Evolutionary conservation across 2,329 filamentous ascomycete species (phyloP).

Genomic region (Clarireedia hainanense): DNA sequence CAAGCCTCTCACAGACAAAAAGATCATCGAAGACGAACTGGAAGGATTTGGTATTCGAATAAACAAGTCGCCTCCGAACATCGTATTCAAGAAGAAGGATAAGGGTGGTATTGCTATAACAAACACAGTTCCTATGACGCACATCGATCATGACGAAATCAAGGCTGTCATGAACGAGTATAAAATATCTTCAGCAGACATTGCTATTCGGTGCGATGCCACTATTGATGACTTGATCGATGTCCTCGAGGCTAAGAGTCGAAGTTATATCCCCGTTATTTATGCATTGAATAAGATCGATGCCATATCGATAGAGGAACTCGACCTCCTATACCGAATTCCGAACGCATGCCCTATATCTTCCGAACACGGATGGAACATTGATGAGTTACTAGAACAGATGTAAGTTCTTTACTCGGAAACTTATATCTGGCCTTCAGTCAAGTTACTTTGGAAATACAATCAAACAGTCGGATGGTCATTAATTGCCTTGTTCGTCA

Average conservation of each 20-base stretch:
- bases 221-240: constrained; percentile 97
- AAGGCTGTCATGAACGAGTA: constrained; percentile 97
- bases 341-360: constrained; percentile 96
- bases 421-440: background rate
- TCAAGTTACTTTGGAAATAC: too few relatives aligned
- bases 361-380: constrained; percentile 95
- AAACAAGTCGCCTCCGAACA: constrained; percentile 96
- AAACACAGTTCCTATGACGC: constrained; percentile 82
- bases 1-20: constrained; percentile 95
- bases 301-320: constrained; percentile 92
- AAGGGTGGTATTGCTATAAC: constrained; percentile 96
- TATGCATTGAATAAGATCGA: constrained; percentile 99
- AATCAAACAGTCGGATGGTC: too few relatives aligned
- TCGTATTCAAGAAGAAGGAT: constrained; percentile 99
- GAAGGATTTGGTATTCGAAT: constrained; percentile 97
- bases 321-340: constrained; percentile 92
- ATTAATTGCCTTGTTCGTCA: too few relatives aligned
- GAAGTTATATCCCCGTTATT: constrained; percentile 97
- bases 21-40: constrained; percentile 87
- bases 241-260: constrained; percentile 84
- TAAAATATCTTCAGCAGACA: constrained; percentile 91
- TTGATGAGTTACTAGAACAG: constrained; percentile 91
- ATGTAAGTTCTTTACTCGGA: constrained; percentile 50
- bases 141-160: constrained; percentile 95
- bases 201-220: constrained; percentile 94